These are phyloP conservation scores for Trichoderma sp. DNA, from an alignment of 2,329 filamentous ascomycete genomes.

Conservation along the genomic window DNA sequence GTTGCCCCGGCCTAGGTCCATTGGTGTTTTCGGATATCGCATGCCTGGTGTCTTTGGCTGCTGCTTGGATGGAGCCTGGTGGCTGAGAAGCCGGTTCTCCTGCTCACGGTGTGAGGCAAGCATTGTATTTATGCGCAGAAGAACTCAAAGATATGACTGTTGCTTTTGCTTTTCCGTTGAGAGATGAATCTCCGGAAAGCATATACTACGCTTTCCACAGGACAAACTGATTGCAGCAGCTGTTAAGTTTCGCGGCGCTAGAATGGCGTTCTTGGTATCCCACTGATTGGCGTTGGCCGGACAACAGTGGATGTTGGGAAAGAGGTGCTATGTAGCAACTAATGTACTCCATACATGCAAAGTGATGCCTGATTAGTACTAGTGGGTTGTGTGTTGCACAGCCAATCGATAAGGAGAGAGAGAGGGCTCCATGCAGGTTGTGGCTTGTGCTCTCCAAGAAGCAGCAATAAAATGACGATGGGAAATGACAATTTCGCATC, in stretches of 20 bases:
- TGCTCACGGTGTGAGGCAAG: constrained; percentile 76
- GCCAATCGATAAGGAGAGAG: background rate
- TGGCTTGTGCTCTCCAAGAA: background rate
- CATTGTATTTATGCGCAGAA: constrained; percentile 48
- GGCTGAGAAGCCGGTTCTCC: constrained; percentile 78
- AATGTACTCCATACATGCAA: no score
- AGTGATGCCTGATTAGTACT: background rate
- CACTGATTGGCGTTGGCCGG: background rate
- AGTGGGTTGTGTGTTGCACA: background rate
- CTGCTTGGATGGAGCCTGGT: constrained; percentile 70
- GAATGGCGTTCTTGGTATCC: background rate
- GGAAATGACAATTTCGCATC: background rate
- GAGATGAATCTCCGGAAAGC: background rate
- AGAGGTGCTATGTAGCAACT: no score
- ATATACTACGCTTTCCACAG: background rate
- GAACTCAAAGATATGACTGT: no score
- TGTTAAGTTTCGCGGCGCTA: background rate
- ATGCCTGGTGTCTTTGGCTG: constrained; percentile 79
- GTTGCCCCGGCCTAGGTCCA: constrained; percentile 74
- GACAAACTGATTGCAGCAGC: background rate
- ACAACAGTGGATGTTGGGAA: background rate
- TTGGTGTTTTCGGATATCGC: constrained; percentile 76
- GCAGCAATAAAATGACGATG: background rate
- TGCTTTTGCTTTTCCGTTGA: background rate
- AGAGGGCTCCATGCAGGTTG: background rate